A percentile compares a stretch with the other conserved stretches of the same genome.
phyloP scores from a whole-genome alignment of 371 early-diverging fungal species.

The Mucor sp. region DNA sequence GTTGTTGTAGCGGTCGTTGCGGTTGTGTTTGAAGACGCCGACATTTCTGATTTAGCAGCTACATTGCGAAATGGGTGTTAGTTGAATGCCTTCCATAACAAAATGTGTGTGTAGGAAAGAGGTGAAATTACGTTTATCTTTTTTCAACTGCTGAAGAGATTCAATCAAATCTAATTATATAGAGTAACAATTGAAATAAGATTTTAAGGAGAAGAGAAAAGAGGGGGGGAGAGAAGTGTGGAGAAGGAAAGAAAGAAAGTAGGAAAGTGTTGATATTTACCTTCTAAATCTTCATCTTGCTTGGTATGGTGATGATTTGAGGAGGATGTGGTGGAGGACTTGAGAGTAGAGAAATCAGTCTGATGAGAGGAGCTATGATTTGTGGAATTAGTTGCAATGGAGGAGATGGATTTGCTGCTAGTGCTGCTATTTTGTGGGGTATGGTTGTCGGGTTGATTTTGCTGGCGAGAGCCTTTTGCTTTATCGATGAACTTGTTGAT shows the following conservation, averaged over 20 bases:
- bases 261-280: not conserved
- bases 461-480: constrained; percentile 23
- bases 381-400: not conserved
- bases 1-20: not conserved
- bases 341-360: not conserved
- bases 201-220: not conserved
- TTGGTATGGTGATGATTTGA: not conserved
- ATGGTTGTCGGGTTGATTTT: constrained; percentile 4
- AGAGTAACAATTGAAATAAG: not conserved
- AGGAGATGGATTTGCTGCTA: constrained; percentile 1
- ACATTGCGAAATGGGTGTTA: not conserved
- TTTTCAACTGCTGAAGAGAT: constrained; percentile 3
- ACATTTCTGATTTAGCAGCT: not conserved
- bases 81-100: not conserved
- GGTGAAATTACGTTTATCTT: not conserved
- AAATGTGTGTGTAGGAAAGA: not conserved
- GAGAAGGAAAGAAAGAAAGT: not conserved
- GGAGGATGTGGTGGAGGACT: not conserved
- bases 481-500: constrained; percentile 30
- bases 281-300: constrained; percentile 13
- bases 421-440: constrained; percentile 5
- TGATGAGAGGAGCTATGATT: constrained; percentile 9
- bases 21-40: not conserved
- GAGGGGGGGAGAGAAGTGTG: not conserved
- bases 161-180: constrained; percentile 6